Base-by-base conservation (phyloP, 164 flowering plant genomes). In the Hamamelis virginiana region DNA sequence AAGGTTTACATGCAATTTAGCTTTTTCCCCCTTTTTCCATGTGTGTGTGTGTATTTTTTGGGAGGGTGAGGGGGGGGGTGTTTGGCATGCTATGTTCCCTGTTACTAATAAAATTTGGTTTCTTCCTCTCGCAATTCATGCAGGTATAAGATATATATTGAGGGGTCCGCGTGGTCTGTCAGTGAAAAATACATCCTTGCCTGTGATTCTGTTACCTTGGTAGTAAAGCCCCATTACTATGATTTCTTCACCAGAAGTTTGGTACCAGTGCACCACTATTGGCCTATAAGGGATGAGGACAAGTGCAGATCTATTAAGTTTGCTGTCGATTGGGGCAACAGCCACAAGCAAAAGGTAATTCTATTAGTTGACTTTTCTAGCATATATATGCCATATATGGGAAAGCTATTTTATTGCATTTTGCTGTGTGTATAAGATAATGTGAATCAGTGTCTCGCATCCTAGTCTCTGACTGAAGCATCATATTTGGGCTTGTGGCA, bases 151-250 rank as follows among this genome's bases (percentile, higher is more conserved):
- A 84, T 89, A 52, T 87, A 89, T 28, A 84, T 87, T 14, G 94
- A 89, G 75, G 94, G 94, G 3, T 76, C 80, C 21, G 91, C 87
- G 21, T 89, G 94, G 94, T 89, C 94, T n/a, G 91, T 89, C 12
- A 89, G 91, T 46, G 81, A 84, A 58, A 89, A 89, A 52, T 87
- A 89, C 77, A 85, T 89, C 70, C 83, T 89, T 50, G 91, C 91
- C 0, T 89, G 94, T 75, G 85, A 89, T 68, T 87, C 91, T 12
- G 78, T 82, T 9, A 69, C 89, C 3, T 70, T 89, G 15, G 0
- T 81, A 4, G 89, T 89, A 15, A 83, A 75, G 51, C 87, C 91
- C 26, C 80, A 27, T 5, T 89, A 81, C 80, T 84, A 83, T 47
- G 91, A 89, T 62, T 87, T 89, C 81, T 89, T 78, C 83, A 79